A percentile compares a stretch with the other conserved stretches of the same genome.
phyloP scores from a whole-genome alignment of 805 yeast genomes.

The Metschnikowia arizonensis region DNA sequence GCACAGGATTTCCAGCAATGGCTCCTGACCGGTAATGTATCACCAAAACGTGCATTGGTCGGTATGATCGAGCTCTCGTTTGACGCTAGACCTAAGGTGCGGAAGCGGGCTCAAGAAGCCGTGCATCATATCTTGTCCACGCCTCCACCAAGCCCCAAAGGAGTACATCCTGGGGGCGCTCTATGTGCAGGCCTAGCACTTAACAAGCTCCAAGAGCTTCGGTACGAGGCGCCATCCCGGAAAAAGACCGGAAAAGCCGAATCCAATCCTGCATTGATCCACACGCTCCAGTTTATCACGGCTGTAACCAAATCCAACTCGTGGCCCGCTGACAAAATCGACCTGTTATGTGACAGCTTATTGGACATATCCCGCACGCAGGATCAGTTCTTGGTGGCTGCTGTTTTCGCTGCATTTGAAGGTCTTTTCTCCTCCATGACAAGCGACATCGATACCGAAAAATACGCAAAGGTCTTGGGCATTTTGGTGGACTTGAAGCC shows the following conservation, averaged over 20 bases:
- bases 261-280: slow-evolving; percentile 58
- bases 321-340: slow-evolving; percentile 77
- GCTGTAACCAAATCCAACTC: slow-evolving; percentile 66
- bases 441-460: slow-evolving; percentile 56
- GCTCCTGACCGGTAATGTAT: slow-evolving; percentile 52
- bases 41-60: slow-evolving; percentile 78
- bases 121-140: slow-evolving; percentile 57
- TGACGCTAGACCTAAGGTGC: slow-evolving; percentile 90
- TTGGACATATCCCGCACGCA: slow-evolving; percentile 74
- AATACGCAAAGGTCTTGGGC: slow-evolving; percentile 59
- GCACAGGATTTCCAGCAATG: slow-evolving; percentile 82
- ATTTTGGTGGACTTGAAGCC: slow-evolving; percentile 79
- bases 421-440: slow-evolving; percentile 68
- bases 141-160: slow-evolving; percentile 74
- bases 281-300: slow-evolving; percentile 69
- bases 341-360: slow-evolving; percentile 69
- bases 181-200: slow-evolving; percentile 67
- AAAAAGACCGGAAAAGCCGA: slow-evolving; percentile 44
- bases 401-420: slow-evolving; percentile 81
- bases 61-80: slow-evolving; percentile 74
- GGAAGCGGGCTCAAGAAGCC: slow-evolving; percentile 93
- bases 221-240: slow-evolving; percentile 31
- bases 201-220: slow-evolving; percentile 45
- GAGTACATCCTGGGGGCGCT: slow-evolving; percentile 73
- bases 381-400: slow-evolving; percentile 78